Percentiles rank a stretch among this genome's conserved stretches.
Conservation (phyloP, 1,284 basidiomycete genomes). For the Trichosporon coremiiforme region DNA sequence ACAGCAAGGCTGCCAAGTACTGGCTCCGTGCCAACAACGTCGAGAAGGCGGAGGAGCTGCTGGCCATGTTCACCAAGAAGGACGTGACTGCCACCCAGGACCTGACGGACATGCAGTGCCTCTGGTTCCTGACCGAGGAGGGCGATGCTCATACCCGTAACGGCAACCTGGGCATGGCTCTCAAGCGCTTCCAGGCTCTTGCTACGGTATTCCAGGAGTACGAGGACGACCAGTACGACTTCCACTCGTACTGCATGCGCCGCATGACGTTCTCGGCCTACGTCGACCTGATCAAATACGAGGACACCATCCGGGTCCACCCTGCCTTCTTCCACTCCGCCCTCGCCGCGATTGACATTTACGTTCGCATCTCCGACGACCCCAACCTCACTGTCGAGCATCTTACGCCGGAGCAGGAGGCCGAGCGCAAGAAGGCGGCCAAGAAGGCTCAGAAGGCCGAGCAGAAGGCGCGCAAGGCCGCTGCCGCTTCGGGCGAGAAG, state of each 20-base stretch:
- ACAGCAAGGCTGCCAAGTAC: slow-evolving; percentile 93
- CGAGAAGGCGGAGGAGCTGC: slow-evolving; percentile 70
- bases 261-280: slow-evolving; percentile 88
- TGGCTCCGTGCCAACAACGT: slow-evolving; percentile 76
- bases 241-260: slow-evolving; percentile 92
- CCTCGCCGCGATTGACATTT: slow-evolving; percentile 73
- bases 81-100: slow-evolving; percentile 75
- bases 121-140: slow-evolving; percentile 84
- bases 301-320: slow-evolving; percentile 75
- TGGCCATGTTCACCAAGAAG: slow-evolving; percentile 90
- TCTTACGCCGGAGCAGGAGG: slow-evolving; percentile 53
- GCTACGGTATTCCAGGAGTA: slow-evolving; percentile 77
- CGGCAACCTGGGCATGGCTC: slow-evolving; percentile 73
- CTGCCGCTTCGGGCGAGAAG: slow-evolving; percentile 68
- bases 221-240: slow-evolving; percentile 97
- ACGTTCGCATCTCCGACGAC: slow-evolving; percentile 72
- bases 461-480: slow-evolving; percentile 72
- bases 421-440: slow-evolving; percentile 64
- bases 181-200: slow-evolving; percentile 82
- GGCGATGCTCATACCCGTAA: slow-evolving; percentile 69
- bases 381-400: slow-evolving; percentile 62
- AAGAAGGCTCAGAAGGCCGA: slow-evolving; percentile 91
- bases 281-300: slow-evolving; percentile 76
- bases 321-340: slow-evolving; percentile 76
- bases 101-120: slow-evolving; percentile 93